Percentiles rank a stretch among this genome's conserved stretches.
Conservation (phyloP, 202 grass and related monocot species). For the Hordeum pubiflorum region DNA sequence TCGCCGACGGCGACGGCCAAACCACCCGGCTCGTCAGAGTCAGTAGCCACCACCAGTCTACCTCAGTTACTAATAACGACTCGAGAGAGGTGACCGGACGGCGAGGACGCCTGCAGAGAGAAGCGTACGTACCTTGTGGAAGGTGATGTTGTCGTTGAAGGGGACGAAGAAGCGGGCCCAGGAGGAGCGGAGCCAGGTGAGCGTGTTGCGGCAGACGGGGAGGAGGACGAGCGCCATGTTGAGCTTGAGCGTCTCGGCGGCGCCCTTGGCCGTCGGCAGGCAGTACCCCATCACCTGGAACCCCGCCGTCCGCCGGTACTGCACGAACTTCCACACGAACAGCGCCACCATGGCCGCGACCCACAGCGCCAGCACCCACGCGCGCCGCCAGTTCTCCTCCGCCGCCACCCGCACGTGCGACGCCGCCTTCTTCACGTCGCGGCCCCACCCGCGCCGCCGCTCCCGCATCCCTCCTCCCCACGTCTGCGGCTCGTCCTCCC, state of each 20-base stretch:
- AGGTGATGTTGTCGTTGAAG: slow-evolving; percentile 98
- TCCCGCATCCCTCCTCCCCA: neutral
- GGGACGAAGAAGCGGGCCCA: slow-evolving; percentile 90
- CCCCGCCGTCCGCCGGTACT: slow-evolving; percentile 54
- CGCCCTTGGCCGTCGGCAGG: slow-evolving; percentile 80
- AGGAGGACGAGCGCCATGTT: slow-evolving; percentile 98
- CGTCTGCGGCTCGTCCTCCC: neutral
- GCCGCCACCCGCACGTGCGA: slow-evolving; percentile 42
- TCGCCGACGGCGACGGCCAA: slow-evolving; percentile 35
- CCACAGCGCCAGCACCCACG: slow-evolving; percentile 80
- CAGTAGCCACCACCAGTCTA: neutral
- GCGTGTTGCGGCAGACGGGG: slow-evolving; percentile 90
- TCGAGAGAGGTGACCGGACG: too few species aligned
- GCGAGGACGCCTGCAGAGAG: too few species aligned
- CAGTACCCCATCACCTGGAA: slow-evolving; percentile 92
- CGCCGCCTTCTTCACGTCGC: slow-evolving; percentile 13
- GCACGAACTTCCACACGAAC: slow-evolving; percentile 91
- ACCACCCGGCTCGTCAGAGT: neutral
- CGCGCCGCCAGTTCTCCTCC: slow-evolving; percentile 83
- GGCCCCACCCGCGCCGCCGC: neutral
- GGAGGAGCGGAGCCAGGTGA: slow-evolving; percentile 92
- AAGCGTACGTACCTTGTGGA: slow-evolving; percentile 72
- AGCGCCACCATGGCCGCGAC: slow-evolving; percentile 49
- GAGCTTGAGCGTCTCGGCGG: slow-evolving; percentile 95
- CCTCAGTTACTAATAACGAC: neutral